Base-by-base conservation (phyloP, 75 land plant species). In the Cryptomeria japonica region DNA sequence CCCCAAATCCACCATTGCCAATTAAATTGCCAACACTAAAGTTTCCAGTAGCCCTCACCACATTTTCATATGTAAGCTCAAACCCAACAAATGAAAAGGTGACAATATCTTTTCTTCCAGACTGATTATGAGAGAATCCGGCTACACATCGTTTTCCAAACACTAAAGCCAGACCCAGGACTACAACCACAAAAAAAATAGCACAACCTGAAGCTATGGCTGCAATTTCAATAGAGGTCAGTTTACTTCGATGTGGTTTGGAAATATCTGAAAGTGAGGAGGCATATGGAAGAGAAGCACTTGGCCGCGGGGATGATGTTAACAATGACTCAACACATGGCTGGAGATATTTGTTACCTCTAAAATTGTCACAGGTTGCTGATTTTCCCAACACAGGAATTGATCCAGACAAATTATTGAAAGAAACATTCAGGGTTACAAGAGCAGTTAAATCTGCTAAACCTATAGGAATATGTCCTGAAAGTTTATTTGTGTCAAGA, bases 1-100 rank as follows among this genome's bases (percentile, higher is more conserved):
- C 89, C n/a, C 96, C 96, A 90, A 95, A 95, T 6, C 96, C 96
- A 68, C 96, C 96, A 46, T 86, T 93, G 2, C 96, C 96, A 83
- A 95, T 95, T 85, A 95, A 84, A 86, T 95, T 91, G 84, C 91
- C 89, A 61, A 92, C 82, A 84, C 92, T 91, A 76, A 95, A 95
- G 84, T 94, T 94, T 25, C 92, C 92, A 7, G 96, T 94, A 16
- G 96, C 93, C 70, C 88, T 85, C 18, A 95, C 90, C 41, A 95
- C 91, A 87, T 93, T 94, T 9, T 95, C 96, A 87, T 93, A 95
- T 37, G 91, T 93, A 86, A 95, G 53, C 22, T 91, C 90, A 16
- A 88, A 68, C 41, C 89, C 86, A 14, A 85, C 87, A 58, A 84
- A 91, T 64, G 85, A 86, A 80, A 95, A 95, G 8, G 94, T 91